phyloP scores from a whole-genome alignment of 2,329 filamentous ascomycete genomes.

The Penicillium thymicola region DNA sequence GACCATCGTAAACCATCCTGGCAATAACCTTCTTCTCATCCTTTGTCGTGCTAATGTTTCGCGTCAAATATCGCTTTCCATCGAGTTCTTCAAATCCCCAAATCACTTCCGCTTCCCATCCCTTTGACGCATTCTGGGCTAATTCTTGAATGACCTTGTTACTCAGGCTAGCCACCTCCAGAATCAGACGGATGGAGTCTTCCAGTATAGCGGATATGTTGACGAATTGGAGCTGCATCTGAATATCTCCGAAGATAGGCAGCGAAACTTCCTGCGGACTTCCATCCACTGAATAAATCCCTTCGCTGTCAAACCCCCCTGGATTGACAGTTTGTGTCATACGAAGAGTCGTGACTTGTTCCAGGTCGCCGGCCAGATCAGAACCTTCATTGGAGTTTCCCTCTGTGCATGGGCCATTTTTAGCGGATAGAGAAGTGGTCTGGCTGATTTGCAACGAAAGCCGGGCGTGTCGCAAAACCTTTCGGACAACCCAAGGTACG shows the following conservation, averaged over 20 bases:
- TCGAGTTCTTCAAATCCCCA: slow-evolving; percentile 20
- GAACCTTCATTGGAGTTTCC: not conserved
- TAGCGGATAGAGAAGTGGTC: not conserved
- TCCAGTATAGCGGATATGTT: slow-evolving; percentile 4
- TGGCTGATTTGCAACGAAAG: slow-evolving; percentile 17
- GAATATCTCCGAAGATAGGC: slow-evolving; percentile 19
- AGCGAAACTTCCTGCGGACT: slow-evolving; percentile 4
- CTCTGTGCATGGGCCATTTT: not conserved
- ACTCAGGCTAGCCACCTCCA: not conserved
- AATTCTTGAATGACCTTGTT: slow-evolving; percentile 13
- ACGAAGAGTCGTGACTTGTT: slow-evolving; percentile 5
- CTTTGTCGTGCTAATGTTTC: slow-evolving; percentile 10
- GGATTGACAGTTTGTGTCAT: slow-evolving; percentile 16
- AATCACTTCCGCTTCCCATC: slow-evolving; percentile 16
- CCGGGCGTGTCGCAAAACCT: slow-evolving; percentile 11
- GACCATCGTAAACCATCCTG: slow-evolving; percentile 2
- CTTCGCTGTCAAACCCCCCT: slow-evolving; percentile 17
- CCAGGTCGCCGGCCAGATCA: not conserved
- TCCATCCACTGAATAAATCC: slow-evolving; percentile 13
- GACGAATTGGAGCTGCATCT: slow-evolving; percentile 9
- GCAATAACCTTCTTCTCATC: not conserved
- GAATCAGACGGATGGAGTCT: slow-evolving; percentile 1
- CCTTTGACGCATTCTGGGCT: slow-evolving; percentile 10
- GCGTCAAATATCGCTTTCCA: slow-evolving; percentile 12
- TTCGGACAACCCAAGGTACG: slow-evolving; percentile 17